Conservation (phyloP, 805 yeast species). For the Candida lessepsii region DNA sequence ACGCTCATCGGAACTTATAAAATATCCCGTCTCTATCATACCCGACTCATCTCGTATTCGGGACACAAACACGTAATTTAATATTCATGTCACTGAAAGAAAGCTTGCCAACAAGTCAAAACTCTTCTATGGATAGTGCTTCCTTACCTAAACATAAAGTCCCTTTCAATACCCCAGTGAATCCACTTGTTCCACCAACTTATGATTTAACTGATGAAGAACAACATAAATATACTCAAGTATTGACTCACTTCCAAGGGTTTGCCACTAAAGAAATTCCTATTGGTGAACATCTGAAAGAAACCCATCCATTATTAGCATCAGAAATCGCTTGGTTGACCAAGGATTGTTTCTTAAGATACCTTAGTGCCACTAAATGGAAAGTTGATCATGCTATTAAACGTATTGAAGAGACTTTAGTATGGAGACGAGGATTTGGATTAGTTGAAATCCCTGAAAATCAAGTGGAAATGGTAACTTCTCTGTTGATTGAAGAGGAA, state of each 20-base stretch:
- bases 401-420: constrained; percentile 45
- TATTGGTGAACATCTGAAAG: constrained; percentile 22
- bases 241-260: constrained; percentile 29
- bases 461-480: constrained; percentile 27
- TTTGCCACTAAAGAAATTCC: constrained; percentile 27
- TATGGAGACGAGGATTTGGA: constrained; percentile 58
- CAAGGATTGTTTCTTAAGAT: constrained; percentile 52
- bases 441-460: constrained; percentile 31
- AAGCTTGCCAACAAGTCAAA: constrained; percentile 1
- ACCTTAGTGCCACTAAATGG: constrained; percentile 54
- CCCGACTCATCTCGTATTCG: not conserved
- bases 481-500: constrained; percentile 46
- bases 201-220: constrained; percentile 30
- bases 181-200: constrained; percentile 31
- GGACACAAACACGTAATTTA: not conserved
- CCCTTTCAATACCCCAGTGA: constrained; percentile 40
- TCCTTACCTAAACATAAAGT: constrained; percentile 31
- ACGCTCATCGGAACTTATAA: too few relatives aligned
- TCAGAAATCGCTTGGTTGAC: constrained; percentile 47
- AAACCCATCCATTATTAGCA: constrained; percentile 24
- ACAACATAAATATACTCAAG: constrained; percentile 28
- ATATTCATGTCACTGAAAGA: constrained; percentile 1
- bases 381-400: constrained; percentile 41
- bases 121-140: not conserved
- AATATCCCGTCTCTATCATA: too few relatives aligned